phyloP scores from a whole-genome alignment of 306 rosid species.

The Glycine soja region DNA sequence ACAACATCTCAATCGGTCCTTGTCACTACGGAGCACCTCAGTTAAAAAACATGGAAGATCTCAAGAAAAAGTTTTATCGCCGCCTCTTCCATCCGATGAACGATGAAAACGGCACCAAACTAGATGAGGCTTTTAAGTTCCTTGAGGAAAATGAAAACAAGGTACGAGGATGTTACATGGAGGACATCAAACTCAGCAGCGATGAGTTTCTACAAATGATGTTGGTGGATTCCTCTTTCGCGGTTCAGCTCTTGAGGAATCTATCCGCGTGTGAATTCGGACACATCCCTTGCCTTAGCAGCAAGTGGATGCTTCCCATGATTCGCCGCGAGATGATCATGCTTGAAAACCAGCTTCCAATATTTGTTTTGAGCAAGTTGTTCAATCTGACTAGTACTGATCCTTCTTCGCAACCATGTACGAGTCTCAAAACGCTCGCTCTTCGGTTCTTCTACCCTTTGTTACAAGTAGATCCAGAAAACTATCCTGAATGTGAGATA shows the following conservation, averaged over 20 bases:
- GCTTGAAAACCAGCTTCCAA: constrained; percentile 64
- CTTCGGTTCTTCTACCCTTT: constrained; percentile 52
- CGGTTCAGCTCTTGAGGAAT: constrained; percentile 50
- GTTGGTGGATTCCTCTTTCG: constrained; percentile 50
- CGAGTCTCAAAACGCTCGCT: constrained; percentile 41
- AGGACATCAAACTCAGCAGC: constrained; percentile 24
- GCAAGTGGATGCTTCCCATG: constrained; percentile 57
- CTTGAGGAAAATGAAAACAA: constrained; percentile 28
- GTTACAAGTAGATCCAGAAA: constrained; percentile 26
- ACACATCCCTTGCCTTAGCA: constrained; percentile 32
- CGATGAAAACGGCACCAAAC: not conserved
- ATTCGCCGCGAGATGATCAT: constrained; percentile 51
- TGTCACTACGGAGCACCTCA: constrained; percentile 44
- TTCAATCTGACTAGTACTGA: constrained; percentile 37
- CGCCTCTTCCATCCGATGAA: constrained; percentile 32
- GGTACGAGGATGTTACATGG: constrained; percentile 45
- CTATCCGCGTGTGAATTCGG: not conserved
- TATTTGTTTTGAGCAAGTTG: constrained; percentile 48
- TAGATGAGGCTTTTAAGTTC: no score
- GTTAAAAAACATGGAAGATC: constrained; percentile 36
- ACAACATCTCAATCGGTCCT: constrained; percentile 53
- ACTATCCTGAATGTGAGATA: not conserved
- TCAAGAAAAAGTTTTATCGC: constrained; percentile 36
- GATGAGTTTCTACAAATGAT: constrained; percentile 53
- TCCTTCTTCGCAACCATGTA: not conserved